Percentiles rank a stretch among this genome's conserved stretches.
Evolutionary conservation across 2,329 filamentous ascomycete species (phyloP).

Genomic region (Stylonectria norvegica): DNA sequence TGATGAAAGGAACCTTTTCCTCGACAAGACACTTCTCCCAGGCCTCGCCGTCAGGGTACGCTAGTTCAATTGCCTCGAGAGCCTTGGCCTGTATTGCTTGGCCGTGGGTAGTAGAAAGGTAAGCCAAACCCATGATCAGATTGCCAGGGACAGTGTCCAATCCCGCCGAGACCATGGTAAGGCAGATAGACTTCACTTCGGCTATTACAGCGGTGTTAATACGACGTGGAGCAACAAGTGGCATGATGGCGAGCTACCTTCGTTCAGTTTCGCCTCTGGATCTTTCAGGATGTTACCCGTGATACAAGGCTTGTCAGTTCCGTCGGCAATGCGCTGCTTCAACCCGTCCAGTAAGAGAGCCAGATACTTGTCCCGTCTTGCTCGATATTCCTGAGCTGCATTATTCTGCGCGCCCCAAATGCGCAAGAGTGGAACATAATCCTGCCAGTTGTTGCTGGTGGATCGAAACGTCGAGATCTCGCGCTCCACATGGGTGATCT

Average conservation of each 20-base stretch:
- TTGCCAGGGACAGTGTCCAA: slow-evolving; percentile 80
- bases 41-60: slow-evolving; percentile 71
- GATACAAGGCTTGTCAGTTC: slow-evolving; percentile 41
- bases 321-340: slow-evolving; percentile 37
- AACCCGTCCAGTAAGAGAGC: slow-evolving; percentile 63
- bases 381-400: slow-evolving; percentile 62
- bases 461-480: slow-evolving; percentile 72
- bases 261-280: slow-evolving; percentile 41
- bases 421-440: slow-evolving; percentile 75
- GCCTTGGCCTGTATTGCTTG: slow-evolving; percentile 68
- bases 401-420: slow-evolving; percentile 60
- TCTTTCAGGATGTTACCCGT: slow-evolving; percentile 53
- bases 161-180: slow-evolving; percentile 79
- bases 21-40: slow-evolving; percentile 71
- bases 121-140: slow-evolving; percentile 74
- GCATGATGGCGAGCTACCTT: slow-evolving; percentile 29
- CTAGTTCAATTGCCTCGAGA: slow-evolving; percentile 65
- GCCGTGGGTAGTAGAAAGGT: slow-evolving; percentile 64
- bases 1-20: slow-evolving; percentile 74
- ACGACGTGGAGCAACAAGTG: accelerated
- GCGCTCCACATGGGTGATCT: slow-evolving; percentile 73
- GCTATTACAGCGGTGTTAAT: slow-evolving; percentile 38
- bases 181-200: slow-evolving; percentile 75
- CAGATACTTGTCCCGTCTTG: slow-evolving; percentile 64
- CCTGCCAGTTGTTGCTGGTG: slow-evolving; percentile 80